Percentiles rank a stretch among this genome's conserved stretches.
Evolutionary conservation across 192 early-diverging fungal species (phyloP).

Genomic region (Coemansia sp.): DNA sequence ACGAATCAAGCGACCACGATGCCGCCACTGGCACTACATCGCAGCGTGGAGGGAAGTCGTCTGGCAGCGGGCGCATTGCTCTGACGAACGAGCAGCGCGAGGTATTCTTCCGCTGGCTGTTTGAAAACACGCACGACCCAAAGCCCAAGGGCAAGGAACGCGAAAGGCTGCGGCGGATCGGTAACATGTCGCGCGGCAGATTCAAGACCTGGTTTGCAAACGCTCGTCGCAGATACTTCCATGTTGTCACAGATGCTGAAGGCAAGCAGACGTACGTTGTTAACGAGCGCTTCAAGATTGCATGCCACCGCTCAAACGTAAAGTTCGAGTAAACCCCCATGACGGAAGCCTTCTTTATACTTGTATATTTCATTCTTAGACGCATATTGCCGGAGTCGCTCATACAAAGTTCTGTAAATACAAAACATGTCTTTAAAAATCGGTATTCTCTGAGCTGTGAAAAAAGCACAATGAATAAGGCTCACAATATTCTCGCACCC

Average conservation of each 20-base stretch:
- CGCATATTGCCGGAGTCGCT: not conserved
- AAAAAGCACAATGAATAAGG: too few species aligned
- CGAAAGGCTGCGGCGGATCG: conserved; percentile 40
- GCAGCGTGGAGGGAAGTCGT: conserved; percentile 5
- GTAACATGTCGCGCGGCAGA: conserved; percentile 47
- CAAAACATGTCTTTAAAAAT: not conserved
- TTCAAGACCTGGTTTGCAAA: conserved; percentile 59
- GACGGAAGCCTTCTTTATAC: not conserved
- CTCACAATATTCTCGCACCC: too few species aligned
- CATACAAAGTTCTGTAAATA: not conserved
- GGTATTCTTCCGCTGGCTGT: conserved; percentile 47
- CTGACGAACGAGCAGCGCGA: conserved; percentile 40
- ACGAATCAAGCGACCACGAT: conserved; percentile 19
- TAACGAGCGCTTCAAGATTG: conserved; percentile 39
- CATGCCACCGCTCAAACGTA: conserved; percentile 45
- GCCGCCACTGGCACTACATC: conserved; percentile 2
- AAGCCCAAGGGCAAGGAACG: conserved; percentile 55
- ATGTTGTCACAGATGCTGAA: conserved; percentile 11
- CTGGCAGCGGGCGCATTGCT: conserved; percentile 24
- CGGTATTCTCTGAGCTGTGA: not conserved
- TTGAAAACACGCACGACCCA: conserved; percentile 40
- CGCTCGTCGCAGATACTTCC: conserved; percentile 54
- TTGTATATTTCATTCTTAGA: conserved; percentile 10
- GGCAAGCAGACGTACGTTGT: conserved; percentile 40
- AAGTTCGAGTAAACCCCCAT: conserved; percentile 20